Conservation (phyloP, 2,329 filamentous ascomycete genomes). For the Rutstroemia sydowiana region DNA sequence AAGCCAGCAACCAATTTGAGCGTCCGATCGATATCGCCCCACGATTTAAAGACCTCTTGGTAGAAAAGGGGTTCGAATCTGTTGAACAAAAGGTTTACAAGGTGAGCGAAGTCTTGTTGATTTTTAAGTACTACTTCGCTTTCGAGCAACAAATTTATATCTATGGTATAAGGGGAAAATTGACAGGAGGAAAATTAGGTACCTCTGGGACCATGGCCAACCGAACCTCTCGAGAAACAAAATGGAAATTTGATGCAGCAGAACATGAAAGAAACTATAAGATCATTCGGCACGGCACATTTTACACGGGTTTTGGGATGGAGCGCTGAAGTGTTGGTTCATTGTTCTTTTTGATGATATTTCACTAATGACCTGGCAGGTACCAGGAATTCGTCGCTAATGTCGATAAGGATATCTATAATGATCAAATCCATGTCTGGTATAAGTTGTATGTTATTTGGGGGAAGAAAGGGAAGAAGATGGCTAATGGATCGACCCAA, state of each 20-base stretch:
- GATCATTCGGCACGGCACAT: slow-evolving; percentile 13
- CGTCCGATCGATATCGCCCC: slow-evolving; percentile 17
- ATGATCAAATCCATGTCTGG: too few relatives aligned
- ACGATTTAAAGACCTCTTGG: slow-evolving; percentile 23
- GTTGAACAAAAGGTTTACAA: slow-evolving; percentile 12
- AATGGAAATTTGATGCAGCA: slow-evolving; percentile 19
- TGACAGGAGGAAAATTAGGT: too few relatives aligned
- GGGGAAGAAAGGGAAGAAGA: too few relatives aligned
- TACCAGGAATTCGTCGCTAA: too few relatives aligned
- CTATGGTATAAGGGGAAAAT: too few relatives aligned
- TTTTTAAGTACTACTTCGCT: neutral
- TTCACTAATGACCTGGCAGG: too few relatives aligned
- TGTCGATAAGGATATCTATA: too few relatives aligned
- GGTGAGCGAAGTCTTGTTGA: neutral
- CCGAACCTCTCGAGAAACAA: slow-evolving; percentile 30
- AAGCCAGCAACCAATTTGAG: slow-evolving; percentile 32
- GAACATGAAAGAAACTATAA: slow-evolving; percentile 17
- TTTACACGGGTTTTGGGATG: slow-evolving; percentile 22
- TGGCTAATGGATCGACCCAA: too few relatives aligned
- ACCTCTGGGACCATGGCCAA: slow-evolving; percentile 35
- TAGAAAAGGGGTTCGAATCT: slow-evolving; percentile 33
- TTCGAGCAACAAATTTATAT: slow-evolving; percentile 6
- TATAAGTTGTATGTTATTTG: too few relatives aligned
- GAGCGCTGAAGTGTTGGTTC: slow-evolving; percentile 24
- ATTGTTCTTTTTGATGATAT: too few relatives aligned